Evolutionary conservation across 805 yeast species (phyloP).

Genomic region (Starmerella apicola): DNA sequence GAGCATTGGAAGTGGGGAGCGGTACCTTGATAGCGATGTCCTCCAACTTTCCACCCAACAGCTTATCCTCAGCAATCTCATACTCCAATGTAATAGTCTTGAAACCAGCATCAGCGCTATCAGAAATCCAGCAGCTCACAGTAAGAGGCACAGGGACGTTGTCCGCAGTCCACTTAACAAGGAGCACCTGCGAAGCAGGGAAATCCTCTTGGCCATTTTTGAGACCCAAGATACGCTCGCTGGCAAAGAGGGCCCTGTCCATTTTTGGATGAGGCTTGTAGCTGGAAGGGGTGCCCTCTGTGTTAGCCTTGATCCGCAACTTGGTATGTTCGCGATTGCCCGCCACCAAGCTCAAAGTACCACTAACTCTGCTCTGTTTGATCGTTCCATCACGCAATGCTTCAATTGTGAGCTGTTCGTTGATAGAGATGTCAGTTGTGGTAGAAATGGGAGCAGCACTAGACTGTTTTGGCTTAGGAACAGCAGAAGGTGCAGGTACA

Average conservation of each 20-base stretch:
- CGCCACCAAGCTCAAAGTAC: constrained; percentile 79
- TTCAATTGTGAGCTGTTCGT: constrained; percentile 67
- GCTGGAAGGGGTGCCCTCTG: constrained; percentile 43
- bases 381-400: constrained; percentile 69
- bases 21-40: constrained; percentile 54
- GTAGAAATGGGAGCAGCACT: constrained; percentile 25
- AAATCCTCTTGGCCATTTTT: constrained; percentile 69
- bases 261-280: constrained; percentile 95
- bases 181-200: constrained; percentile 86
- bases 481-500: neutral
- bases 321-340: constrained; percentile 61
- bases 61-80: constrained; percentile 42
- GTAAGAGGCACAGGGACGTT: constrained; percentile 49
- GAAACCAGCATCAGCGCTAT: constrained; percentile 40
- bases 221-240: constrained; percentile 48
- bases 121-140: constrained; percentile 74
- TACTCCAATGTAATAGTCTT: constrained; percentile 79
- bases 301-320: constrained; percentile 47
- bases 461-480: neutral
- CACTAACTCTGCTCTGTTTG: constrained; percentile 59
- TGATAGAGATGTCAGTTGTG: constrained; percentile 66
- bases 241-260: constrained; percentile 58
- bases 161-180: constrained; percentile 78
- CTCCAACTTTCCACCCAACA: constrained; percentile 37
- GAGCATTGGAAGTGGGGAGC: constrained; percentile 45